Percentiles rank a stretch among this genome's conserved stretches.
Conservation (phyloP, 2,329 filamentous ascomycete species). For the Orbilia javanica region DNA sequence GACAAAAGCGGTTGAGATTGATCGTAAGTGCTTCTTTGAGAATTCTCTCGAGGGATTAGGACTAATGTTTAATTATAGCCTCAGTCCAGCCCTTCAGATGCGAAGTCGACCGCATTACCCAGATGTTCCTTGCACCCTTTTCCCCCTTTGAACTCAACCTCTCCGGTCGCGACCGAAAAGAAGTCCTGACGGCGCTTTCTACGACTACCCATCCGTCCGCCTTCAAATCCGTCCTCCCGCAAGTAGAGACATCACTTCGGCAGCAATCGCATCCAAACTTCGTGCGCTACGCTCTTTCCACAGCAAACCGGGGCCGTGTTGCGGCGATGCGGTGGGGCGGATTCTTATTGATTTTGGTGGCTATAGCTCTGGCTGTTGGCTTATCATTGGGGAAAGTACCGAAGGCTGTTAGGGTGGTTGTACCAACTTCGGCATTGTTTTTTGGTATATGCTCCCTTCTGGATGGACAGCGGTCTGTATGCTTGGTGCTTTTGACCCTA, state of each 20-base stretch:
- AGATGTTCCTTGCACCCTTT: conserved; percentile 78
- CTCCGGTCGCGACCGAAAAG: conserved; percentile 74
- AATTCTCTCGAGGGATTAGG: too few relatives aligned
- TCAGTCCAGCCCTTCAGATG: conserved; percentile 81
- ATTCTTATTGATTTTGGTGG: conserved; percentile 29
- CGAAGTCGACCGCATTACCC: conserved; percentile 79
- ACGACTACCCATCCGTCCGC: conserved; percentile 83
- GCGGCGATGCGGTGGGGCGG: conserved; percentile 62
- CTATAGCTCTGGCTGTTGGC: conserved; percentile 29
- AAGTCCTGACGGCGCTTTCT: conserved; percentile 76
- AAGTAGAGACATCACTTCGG: conserved; percentile 77
- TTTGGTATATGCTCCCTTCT: conserved; percentile 42
- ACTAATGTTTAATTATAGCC: conserved; percentile 68
- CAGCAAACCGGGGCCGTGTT: conserved; percentile 80
- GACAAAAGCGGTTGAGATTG: background rate
- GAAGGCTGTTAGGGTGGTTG: conserved; percentile 15
- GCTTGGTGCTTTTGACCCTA: conserved; percentile 35
- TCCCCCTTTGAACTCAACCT: conserved; percentile 80
- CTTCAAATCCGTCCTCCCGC: conserved; percentile 72
- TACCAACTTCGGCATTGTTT: conserved; percentile 26
- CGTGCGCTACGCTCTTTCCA: conserved; percentile 83
- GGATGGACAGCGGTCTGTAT: conserved; percentile 40
- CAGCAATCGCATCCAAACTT: conserved; percentile 85
- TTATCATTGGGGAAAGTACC: conserved; percentile 34
- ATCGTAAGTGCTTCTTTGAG: background rate